These are phyloP conservation scores for Hevea brasiliensis DNA, from an alignment of 345 rosid genomes.

Conservation along the genomic window DNA sequence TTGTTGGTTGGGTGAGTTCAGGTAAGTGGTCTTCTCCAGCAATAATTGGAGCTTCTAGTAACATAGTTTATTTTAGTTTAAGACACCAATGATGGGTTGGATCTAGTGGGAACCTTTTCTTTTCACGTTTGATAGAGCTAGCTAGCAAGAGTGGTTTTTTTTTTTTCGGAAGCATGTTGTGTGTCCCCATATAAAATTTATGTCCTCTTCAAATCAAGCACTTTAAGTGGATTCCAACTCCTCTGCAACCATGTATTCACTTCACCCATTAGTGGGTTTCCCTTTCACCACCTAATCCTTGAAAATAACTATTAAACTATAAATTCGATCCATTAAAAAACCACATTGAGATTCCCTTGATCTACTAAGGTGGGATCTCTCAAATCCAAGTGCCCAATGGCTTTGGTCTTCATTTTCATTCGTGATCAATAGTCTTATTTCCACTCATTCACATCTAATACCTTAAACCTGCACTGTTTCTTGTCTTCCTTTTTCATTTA, in stretches of 20 bases:
- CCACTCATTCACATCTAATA: constrained; percentile 20
- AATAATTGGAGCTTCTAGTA: constrained; percentile 40
- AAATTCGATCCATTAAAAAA: constrained; percentile 29
- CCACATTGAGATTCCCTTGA: constrained; percentile 38
- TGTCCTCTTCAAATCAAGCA: constrained; percentile 55
- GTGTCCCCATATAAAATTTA: constrained; percentile 44
- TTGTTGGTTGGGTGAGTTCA: constrained; percentile 21
- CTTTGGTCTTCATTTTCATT: constrained; percentile 28
- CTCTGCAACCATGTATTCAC: constrained; percentile 61
- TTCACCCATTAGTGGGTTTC: constrained; percentile 64
- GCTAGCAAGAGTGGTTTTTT: too few relatives aligned
- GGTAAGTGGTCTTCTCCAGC: constrained; percentile 36
- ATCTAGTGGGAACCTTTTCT: constrained; percentile 48
- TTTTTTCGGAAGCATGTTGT: constrained; percentile 56
- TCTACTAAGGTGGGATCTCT: constrained; percentile 53
- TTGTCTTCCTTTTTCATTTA: not conserved
- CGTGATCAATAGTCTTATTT: constrained; percentile 35
- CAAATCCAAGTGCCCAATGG: constrained; percentile 57
- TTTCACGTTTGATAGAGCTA: constrained; percentile 55
- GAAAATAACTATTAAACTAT: constrained; percentile 43
- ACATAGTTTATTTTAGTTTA: constrained; percentile 32
- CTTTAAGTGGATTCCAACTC: constrained; percentile 94
- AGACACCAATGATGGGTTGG: constrained; percentile 59
- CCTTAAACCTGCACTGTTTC: constrained; percentile 16
- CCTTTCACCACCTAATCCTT: constrained; percentile 85